A percentile compares a stretch with the other conserved stretches of the same genome.
Evolutionary conservation across 306 rosid species (phyloP).

Genomic region (Prinsepia uniflora): DNA sequence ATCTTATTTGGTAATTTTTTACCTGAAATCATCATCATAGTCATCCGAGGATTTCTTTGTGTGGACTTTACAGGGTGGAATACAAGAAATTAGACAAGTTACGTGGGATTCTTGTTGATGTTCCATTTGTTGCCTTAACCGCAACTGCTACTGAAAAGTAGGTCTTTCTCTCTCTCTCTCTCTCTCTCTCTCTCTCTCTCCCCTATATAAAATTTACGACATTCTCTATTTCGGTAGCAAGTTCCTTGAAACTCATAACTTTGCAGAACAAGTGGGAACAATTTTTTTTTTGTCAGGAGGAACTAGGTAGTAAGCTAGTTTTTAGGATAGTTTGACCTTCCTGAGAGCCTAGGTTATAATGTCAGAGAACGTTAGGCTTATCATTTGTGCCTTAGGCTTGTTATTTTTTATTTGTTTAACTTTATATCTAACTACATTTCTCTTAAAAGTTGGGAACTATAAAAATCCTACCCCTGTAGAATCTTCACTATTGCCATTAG

Average conservation of each 20-base stretch:
- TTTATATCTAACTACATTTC: not conserved
- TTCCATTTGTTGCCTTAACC: constrained; percentile 85
- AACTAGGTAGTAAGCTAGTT: not conserved
- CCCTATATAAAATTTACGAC: not conserved
- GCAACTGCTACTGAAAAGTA: constrained; percentile 93
- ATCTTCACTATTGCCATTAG: constrained; percentile 5
- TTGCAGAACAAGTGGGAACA: not conserved
- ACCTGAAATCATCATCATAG: not conserved
- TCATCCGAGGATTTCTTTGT: constrained; percentile 8
- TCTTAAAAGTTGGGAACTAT: not conserved
- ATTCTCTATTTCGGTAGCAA: not conserved
- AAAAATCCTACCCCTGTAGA: not conserved
- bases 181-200: too few species aligned
- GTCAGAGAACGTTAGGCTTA: not conserved
- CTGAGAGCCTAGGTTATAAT: not conserved
- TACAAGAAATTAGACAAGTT: constrained; percentile 74
- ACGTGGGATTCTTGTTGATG: constrained; percentile 60
- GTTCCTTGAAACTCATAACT: not conserved
- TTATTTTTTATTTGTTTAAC: not conserved
- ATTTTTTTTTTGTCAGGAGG: too few species aligned
- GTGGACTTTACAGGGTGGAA: constrained; percentile 48
- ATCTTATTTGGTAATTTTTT: not conserved
- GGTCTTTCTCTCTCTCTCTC: constrained; percentile 30
- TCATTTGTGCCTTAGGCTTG: not conserved
- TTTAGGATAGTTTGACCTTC: not conserved